phyloP scores from a whole-genome alignment of 148 eudicot genomes.

The Rhododendron mucronatum region DNA sequence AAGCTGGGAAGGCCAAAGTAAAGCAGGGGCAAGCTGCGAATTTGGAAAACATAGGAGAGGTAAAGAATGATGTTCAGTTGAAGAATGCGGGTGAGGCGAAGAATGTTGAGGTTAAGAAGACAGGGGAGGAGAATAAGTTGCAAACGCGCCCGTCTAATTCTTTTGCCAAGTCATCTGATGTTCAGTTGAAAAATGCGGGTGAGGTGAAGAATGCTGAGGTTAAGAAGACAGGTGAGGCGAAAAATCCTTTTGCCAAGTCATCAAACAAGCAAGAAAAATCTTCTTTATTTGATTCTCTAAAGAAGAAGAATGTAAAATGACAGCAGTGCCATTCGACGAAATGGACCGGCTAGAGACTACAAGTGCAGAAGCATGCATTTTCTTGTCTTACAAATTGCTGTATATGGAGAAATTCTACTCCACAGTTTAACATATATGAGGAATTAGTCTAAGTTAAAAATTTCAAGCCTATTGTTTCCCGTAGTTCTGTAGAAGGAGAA shows the following conservation, averaged over 20 bases:
- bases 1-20: conserved; percentile 22
- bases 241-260: conserved; percentile 82
- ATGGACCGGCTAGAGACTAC: neutral
- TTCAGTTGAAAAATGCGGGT: conserved; percentile 18
- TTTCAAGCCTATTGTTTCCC: neutral
- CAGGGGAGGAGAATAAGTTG: conserved; percentile 27
- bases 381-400: neutral
- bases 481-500: neutral
- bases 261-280: conserved; percentile 48
- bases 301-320: conserved; percentile 50
- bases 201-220: conserved; percentile 24
- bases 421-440: neutral
- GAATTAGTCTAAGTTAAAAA: neutral
- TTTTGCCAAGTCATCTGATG: conserved; percentile 67
- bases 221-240: conserved; percentile 26
- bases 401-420: neutral
- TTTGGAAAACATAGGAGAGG: conserved; percentile 19
- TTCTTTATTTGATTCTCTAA: conserved; percentile 71
- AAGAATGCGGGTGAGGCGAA: conserved; percentile 23
- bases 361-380: neutral
- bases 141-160: conserved; percentile 56
- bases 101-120: conserved; percentile 22
- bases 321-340: neutral
- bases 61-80: conserved; percentile 17
- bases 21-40: conserved; percentile 22